Evolutionary conservation across 2,329 filamentous ascomycete species (phyloP).

Genomic region (Shiraia bambusicola): DNA sequence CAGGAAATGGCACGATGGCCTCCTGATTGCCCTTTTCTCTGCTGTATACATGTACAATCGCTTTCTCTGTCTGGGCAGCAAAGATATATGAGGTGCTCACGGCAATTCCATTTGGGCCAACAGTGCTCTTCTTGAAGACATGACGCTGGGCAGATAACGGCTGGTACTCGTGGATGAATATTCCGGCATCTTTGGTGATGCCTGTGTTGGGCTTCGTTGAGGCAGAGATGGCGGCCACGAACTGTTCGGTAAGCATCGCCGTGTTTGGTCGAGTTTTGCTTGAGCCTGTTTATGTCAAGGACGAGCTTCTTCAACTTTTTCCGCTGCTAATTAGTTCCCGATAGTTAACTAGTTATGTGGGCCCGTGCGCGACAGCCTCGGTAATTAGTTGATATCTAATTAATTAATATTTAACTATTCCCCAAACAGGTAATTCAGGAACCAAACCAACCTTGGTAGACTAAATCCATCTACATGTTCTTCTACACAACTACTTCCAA

Average conservation of each 20-base stretch:
- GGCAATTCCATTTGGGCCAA: constrained; percentile 75
- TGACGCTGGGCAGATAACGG: constrained; percentile 73
- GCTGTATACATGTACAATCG: constrained; percentile 89
- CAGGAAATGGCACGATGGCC: constrained; percentile 81
- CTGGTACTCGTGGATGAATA: constrained; percentile 81
- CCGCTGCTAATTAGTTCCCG: constrained; percentile 10
- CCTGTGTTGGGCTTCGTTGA: constrained; percentile 48
- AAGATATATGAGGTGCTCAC: constrained; percentile 83
- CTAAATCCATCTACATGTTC: too few relatives aligned
- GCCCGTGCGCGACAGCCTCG: too few relatives aligned
- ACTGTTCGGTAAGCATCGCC: constrained; percentile 54
- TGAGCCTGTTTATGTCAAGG: background rate
- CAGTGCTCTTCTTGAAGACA: constrained; percentile 89
- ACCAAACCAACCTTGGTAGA: too few relatives aligned
- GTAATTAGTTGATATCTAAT: too few relatives aligned
- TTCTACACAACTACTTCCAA: too few relatives aligned
- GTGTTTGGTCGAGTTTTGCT: constrained; percentile 2
- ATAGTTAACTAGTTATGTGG: too few relatives aligned
- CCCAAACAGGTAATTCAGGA: too few relatives aligned
- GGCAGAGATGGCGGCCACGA: constrained; percentile 51
- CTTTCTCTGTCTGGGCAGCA: constrained; percentile 86
- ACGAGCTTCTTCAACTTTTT: constrained; percentile 12
- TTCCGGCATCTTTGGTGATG: constrained; percentile 73
- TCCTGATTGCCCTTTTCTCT: constrained; percentile 83
- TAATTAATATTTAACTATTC: too few relatives aligned